Evolutionary conservation across 106 monocot genomes (phyloP), one percentile per base, ranked within the genome.

Genomic region (Platanthera guangdongensis): DNA sequence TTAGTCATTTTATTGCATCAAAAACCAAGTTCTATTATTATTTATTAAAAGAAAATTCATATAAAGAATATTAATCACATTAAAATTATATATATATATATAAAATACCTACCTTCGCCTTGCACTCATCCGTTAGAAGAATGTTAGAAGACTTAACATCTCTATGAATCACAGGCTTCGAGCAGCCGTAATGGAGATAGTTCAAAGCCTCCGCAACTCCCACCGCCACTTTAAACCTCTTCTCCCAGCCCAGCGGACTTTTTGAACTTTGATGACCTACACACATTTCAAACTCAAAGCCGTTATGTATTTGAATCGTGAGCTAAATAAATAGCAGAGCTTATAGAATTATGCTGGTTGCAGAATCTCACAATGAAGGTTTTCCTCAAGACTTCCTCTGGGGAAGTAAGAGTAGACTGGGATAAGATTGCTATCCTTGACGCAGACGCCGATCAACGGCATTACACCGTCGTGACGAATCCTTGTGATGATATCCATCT

Each of bases 61-160:
- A 39, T 39, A 39, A 39, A 39, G 39, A 39, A 39, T 39, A 39
- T 39, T 39, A 39, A 39, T 39, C 39, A 39, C 39, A 30, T 9
- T 16, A 48, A 70, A 48, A 16, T 47, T 6, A 47, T 45, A 48
- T 70, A 12, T 45, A 48, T 70, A 12, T 5, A 12, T 12, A 18
- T 9, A 45, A 48, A 70, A 48, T 47, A 39, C 48, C 39, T 74
- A 92, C 92, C 85, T 83, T 82, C 39, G 88, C 76, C 51, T 89
- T 82, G 72, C 82, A 86, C 50, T 93, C 84, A 48, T 91, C 86
- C n/a, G 78, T 78, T n/a, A 96, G 87, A 76, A 96, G 96, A 65
- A 96, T 91, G 77, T 96, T 93, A 13, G 93, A 93, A 22, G 96
- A 96, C 77, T 96, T 96, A 57, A 93, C 84, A 78, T 96, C 96